Evolutionary conservation across 805 yeast genomes (phyloP), one percentile per base, ranked within the genome.

Genomic region (Pichia ethanolica): DNA sequence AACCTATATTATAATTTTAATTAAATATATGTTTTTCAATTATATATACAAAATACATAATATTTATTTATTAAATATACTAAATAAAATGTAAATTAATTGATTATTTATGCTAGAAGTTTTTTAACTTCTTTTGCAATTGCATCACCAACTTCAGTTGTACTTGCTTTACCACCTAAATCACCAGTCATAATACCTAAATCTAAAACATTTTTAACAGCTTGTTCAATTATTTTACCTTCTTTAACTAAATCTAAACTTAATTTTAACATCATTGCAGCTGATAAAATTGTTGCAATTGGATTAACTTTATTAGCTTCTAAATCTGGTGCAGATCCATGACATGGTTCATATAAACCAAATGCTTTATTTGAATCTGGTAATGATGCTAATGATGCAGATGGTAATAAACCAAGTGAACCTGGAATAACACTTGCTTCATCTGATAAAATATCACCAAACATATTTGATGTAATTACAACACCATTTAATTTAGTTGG

Each of bases 391-490:
- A 93, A 79, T 25, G 98, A 91, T 4, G 99, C 95, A 49, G 97
- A 88, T 45, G 99, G 99, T 56, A 93, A 78, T 58, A 93, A 78
- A 53, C 99, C 99, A 55, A 93, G 75, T 28, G 98, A 91, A 42
- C 99, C 99, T 41, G 99, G 99, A 60, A 93, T 93, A 45, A 90
- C 97, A 20, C 95, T 86, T 33, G 98, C 97, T 74, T 93, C 99
- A 68, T 93, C 99, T 49, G 96, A 86, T 61, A 93, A 88, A 68
- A 93, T 93, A 68, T 93, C 99, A 64, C 99, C 99, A 68, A 93
- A 93, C 96, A 93, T 91, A 73, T 93, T 93, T 61, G 86, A 83
- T 42, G 98, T 91, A 65, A 93, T 81, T 45, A 93, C 81, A 46
- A 93, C 78, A 70, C 99, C 99, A 66, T 93, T 93, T 65, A 93